These are phyloP conservation scores for Erodium chrysanthum DNA, from an alignment of 441 rosid genomes.

Conservation along the genomic window DNA sequence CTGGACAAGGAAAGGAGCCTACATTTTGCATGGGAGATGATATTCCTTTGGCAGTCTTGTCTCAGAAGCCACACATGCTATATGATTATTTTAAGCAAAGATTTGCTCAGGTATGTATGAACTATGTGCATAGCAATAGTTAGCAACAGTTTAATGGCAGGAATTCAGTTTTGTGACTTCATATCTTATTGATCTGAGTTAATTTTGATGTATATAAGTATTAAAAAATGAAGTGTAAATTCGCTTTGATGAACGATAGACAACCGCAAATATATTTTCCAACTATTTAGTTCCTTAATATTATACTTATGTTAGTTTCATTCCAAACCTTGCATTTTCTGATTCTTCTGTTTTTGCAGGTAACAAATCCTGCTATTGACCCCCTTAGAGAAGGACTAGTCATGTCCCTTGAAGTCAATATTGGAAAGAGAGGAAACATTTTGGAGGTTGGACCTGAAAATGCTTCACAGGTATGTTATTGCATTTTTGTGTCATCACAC, in stretches of 20 bases:
- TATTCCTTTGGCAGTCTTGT: conserved; percentile 71
- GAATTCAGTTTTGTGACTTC: neutral
- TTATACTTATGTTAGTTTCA: neutral
- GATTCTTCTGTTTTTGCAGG: conserved; percentile 34
- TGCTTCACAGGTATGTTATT: conserved; percentile 67
- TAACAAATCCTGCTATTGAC: conserved; percentile 97
- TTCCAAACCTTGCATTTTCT: conserved; percentile 2
- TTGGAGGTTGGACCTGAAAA: conserved; percentile 93
- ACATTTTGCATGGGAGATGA: conserved; percentile 97
- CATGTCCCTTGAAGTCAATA: conserved; percentile 94
- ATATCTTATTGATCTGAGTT: neutral
- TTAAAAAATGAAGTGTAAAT: neutral
- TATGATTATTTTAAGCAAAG: conserved; percentile 97
- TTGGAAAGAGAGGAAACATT: conserved; percentile 90
- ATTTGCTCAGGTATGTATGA: conserved; percentile 79
- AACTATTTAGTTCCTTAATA: neutral
- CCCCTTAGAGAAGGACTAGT: conserved; percentile 97
- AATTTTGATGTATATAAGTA: neutral
- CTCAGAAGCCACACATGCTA: conserved; percentile 85
- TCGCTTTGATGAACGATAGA: neutral
- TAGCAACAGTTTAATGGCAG: neutral
- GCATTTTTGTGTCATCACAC: conserved; percentile 8
- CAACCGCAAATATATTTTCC: neutral
- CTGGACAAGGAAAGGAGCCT: conserved; percentile 95
- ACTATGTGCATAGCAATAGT: neutral